A percentile compares a stretch with the other conserved stretches of the same genome.
Evolutionary conservation across 2,329 filamentous ascomycete genomes (phyloP).

Genomic region (Colletotrichum abscissum): DNA sequence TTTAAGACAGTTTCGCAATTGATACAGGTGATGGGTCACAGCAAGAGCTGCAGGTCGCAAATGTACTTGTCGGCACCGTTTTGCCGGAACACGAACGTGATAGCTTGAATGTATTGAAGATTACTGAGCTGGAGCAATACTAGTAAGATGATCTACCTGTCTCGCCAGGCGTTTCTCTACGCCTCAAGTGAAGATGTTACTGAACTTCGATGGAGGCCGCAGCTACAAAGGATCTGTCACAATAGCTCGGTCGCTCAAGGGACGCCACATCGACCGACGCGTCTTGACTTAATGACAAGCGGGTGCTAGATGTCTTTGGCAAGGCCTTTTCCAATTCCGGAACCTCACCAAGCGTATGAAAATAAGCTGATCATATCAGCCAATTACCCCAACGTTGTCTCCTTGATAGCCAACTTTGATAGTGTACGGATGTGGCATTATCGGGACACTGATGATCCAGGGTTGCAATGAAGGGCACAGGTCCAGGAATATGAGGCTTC

Average conservation of each 20-base stretch:
- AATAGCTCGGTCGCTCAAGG: not conserved
- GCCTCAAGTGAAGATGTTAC: not conserved
- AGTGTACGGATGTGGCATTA: not conserved
- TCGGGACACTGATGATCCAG: not conserved
- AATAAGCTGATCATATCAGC: not conserved
- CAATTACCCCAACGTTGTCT: not conserved
- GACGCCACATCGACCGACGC: not conserved
- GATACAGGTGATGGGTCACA: too few species aligned
- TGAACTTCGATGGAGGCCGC: not conserved
- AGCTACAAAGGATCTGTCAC: not conserved
- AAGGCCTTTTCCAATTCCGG: not conserved
- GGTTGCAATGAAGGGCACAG: not conserved
- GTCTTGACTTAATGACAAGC: not conserved
- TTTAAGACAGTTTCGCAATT: too few species aligned
- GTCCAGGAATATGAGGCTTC: not conserved
- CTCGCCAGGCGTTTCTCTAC: not conserved
- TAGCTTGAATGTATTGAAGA: not conserved
- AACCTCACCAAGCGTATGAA: not conserved
- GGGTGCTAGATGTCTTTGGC: not conserved
- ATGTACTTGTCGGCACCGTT: too few species aligned
- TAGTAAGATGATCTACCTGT: not conserved
- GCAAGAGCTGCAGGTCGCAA: too few species aligned
- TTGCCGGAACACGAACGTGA: not conserved
- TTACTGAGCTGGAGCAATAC: not conserved
- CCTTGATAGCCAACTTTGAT: too few species aligned